A percentile compares a stretch with the other conserved stretches of the same genome.
Evolutionary conservation across 352 stramenopile species (phyloP).

Genomic region (Globisporangium polare): DNA sequence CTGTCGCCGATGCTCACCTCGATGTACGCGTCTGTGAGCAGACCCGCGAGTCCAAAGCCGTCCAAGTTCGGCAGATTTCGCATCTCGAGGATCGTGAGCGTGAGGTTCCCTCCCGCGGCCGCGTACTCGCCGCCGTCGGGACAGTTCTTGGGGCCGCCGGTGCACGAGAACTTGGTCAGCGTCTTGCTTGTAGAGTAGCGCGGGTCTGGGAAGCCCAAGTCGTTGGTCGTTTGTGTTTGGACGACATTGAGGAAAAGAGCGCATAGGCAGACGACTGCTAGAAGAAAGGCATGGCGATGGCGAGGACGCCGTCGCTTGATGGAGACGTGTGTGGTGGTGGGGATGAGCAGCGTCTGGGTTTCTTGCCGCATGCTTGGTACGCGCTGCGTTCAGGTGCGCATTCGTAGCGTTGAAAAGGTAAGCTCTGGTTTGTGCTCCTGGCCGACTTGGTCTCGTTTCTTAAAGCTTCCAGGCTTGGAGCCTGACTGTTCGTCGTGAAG

Average conservation of each 20-base stretch:
- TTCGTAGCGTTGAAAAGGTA: neutral
- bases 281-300: neutral
- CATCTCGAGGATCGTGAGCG: slow-evolving; percentile 81
- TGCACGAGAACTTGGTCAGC: slow-evolving; percentile 70
- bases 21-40: slow-evolving; percentile 79
- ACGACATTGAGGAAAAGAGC: neutral
- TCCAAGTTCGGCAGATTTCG: slow-evolving; percentile 84
- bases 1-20: slow-evolving; percentile 71
- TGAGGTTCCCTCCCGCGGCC: slow-evolving; percentile 84
- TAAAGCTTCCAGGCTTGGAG: too few relatives aligned
- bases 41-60: slow-evolving; percentile 52
- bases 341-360: neutral
- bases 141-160: slow-evolving; percentile 58
- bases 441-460: neutral
- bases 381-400: neutral
- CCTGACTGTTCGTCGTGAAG: neutral
- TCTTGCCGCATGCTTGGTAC: neutral
- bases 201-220: slow-evolving; percentile 62
- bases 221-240: slow-evolving; percentile 44
- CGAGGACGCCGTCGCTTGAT: neutral
- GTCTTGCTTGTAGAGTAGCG: slow-evolving; percentile 47
- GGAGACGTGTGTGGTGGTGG: neutral
- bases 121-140: slow-evolving; percentile 65
- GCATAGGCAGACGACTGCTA: neutral
- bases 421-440: neutral